Conservation (phyloP, 306 rosid genomes). For the Abrus precatorius region DNA sequence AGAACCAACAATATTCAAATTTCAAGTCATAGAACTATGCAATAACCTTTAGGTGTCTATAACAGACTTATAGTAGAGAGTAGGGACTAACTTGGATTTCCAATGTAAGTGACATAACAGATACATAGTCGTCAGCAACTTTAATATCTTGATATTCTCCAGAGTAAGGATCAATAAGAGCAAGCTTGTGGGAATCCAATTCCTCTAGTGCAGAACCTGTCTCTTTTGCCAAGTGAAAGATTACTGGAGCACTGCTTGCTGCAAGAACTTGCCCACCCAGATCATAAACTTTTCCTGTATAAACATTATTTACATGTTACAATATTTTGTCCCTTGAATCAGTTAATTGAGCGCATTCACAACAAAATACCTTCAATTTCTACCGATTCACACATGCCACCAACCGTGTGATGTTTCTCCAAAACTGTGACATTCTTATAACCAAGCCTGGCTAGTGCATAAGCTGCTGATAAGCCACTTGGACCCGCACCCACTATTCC, state of each 20-base stretch:
- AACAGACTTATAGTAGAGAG: conserved; percentile 27
- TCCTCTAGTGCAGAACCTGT: conserved; percentile 74
- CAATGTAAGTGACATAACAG: conserved; percentile 82
- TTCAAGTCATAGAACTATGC: conserved; percentile 33
- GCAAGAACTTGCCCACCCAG: conserved; percentile 96
- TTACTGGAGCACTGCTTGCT: conserved; percentile 90
- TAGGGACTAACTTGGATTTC: conserved; percentile 73
- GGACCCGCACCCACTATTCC: conserved; percentile 92
- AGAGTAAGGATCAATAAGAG: conserved; percentile 71
- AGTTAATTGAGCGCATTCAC: conserved; percentile 23
- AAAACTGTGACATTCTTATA: conserved; percentile 73
- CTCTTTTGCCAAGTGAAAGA: conserved; percentile 89
- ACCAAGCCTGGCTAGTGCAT: conserved; percentile 85
- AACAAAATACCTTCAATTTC: conserved; percentile 71
- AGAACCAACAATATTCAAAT: conserved; percentile 22
- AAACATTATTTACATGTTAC: conserved; percentile 23
- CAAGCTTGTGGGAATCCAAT: conserved; percentile 93
- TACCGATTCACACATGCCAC: conserved; percentile 96
- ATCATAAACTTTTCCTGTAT: conserved; percentile 79
- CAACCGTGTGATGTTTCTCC: conserved; percentile 82
- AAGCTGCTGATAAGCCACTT: conserved; percentile 94
- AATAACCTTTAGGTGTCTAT: not conserved
- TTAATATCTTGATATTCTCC: conserved; percentile 77
- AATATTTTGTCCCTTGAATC: conserved; percentile 11
- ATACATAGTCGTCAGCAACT: conserved; percentile 89